Percentiles rank a stretch among this genome's conserved stretches.
Conservation (phyloP, 2,329 filamentous ascomycete genomes). For the Ascomycota sp. region DNA sequence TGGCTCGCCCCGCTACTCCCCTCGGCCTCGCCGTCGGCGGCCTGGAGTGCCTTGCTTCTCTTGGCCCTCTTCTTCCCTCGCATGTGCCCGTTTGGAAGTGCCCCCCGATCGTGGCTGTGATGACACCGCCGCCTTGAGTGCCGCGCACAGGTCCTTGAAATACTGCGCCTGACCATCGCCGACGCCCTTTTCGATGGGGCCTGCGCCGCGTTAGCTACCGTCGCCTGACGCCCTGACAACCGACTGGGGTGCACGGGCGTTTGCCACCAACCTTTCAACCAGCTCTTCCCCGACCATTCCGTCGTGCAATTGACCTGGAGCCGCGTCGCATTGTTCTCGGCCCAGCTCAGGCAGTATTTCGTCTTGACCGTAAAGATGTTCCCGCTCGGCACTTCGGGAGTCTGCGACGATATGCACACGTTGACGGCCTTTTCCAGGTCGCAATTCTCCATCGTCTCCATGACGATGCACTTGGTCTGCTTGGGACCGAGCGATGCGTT, state of each 20-base stretch:
- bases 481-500: conserved; percentile 69
- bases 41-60: conserved; percentile 26
- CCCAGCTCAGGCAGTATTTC: conserved; percentile 87
- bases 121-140: conserved; percentile 52
- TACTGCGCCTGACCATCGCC: conserved; percentile 76
- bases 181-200: conserved; percentile 87
- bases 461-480: conserved; percentile 86
- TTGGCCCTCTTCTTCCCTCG: conserved; percentile 45
- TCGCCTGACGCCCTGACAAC: neutral
- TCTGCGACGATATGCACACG: conserved; percentile 68
- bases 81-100: conserved; percentile 19
- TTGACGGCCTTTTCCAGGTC: conserved; percentile 78
- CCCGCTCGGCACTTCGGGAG: conserved; percentile 84
- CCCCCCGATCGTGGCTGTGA: conserved; percentile 35
- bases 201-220: conserved; percentile 21
- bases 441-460: conserved; percentile 61
- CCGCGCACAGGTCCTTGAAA: conserved; percentile 57
- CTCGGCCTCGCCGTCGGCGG: conserved; percentile 20
- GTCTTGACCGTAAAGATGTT: conserved; percentile 86
- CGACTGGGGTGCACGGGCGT: neutral
- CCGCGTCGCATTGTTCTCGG: conserved; percentile 64
- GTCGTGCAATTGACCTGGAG: conserved; percentile 76
- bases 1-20: conserved; percentile 19
- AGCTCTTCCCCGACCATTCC: conserved; percentile 96
- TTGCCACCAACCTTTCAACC: conserved; percentile 77